Evolutionary conservation across 2,329 filamentous ascomycete species (phyloP).

Genomic region (Trichoderma lentiforme): DNA sequence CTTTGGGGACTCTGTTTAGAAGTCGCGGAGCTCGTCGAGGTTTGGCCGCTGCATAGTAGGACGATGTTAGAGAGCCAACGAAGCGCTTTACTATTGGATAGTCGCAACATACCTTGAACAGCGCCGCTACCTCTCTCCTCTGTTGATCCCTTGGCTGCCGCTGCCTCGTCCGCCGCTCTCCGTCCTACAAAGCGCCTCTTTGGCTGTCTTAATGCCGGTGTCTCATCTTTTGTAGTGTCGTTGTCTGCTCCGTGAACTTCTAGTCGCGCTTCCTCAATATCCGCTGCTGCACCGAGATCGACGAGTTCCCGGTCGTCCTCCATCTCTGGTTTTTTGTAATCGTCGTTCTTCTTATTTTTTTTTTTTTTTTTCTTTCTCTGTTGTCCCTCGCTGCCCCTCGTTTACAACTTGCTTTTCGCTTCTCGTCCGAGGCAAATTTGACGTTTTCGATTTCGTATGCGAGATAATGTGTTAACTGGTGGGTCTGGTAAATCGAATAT

Average conservation of each 20-base stretch:
- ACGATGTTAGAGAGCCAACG: background rate
- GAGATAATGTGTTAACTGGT: background rate
- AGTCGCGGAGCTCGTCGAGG: constrained; percentile 71
- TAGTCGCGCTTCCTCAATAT: constrained; percentile 53
- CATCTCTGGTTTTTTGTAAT: constrained; percentile 48
- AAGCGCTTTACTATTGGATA: background rate
- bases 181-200: constrained; percentile 91
- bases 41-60: constrained; percentile 55
- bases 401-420: too few relatives aligned
- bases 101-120: constrained; percentile 49
- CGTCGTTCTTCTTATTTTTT: background rate
- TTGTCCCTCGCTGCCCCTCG: constrained; percentile 2
- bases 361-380: background rate
- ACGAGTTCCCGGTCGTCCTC: constrained; percentile 70
- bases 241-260: constrained; percentile 28
- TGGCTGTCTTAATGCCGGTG: constrained; percentile 62
- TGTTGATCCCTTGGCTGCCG: constrained; percentile 42
- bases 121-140: constrained; percentile 31
- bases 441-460: background rate
- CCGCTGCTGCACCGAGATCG: constrained; percentile 66
- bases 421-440: background rate
- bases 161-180: constrained; percentile 64
- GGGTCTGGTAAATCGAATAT: background rate
- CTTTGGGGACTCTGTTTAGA: constrained; percentile 85
- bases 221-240: constrained; percentile 34